A percentile compares a stretch with the other conserved stretches of the same genome.
Conservation (phyloP, 1,139 yeast genomes). For the Kodamaea ohmeri region DNA sequence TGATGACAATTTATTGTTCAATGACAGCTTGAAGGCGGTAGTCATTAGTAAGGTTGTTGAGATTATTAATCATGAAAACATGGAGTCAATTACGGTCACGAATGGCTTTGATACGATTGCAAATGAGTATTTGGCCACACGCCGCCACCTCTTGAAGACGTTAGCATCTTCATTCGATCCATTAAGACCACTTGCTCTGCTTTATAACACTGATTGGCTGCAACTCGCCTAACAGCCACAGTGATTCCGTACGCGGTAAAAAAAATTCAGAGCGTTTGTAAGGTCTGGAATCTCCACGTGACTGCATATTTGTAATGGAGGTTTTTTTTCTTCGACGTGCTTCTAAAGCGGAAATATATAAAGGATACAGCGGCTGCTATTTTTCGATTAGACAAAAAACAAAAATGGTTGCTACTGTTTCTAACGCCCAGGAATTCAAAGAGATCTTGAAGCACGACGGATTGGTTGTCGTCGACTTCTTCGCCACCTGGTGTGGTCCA, state of each 20-base stretch:
- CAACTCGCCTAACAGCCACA: conserved; percentile 2
- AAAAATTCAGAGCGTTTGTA: neutral
- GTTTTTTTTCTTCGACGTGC: conserved; percentile 5
- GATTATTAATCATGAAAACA: conserved; percentile 2
- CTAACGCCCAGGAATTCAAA: conserved; percentile 58
- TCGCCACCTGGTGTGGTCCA: conserved; percentile 94
- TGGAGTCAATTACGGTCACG: neutral
- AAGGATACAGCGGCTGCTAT: neutral
- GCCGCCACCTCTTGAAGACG: neutral
- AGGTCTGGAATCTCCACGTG: conserved; percentile 5
- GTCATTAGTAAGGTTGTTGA: conserved; percentile 3
- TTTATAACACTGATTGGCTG: conserved; percentile 4
- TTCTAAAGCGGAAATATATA: conserved; percentile 6
- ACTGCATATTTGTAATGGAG: conserved; percentile 5
- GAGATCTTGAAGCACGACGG: conserved; percentile 53
- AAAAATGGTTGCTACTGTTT: conserved; percentile 41
- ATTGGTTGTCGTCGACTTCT: conserved; percentile 78
- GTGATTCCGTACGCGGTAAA: conserved; percentile 1
- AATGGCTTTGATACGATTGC: conserved; percentile 5
- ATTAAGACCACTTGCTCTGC: conserved; percentile 2
- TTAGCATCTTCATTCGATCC: conserved; percentile 6
- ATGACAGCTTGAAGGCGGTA: conserved; percentile 1
- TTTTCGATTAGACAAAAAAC: conserved; percentile 3
- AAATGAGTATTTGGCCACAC: conserved; percentile 4
- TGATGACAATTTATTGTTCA: conserved; percentile 11